phyloP scores from a whole-genome alignment of 2,329 filamentous ascomycete species.

The Aspergillus sojae region DNA sequence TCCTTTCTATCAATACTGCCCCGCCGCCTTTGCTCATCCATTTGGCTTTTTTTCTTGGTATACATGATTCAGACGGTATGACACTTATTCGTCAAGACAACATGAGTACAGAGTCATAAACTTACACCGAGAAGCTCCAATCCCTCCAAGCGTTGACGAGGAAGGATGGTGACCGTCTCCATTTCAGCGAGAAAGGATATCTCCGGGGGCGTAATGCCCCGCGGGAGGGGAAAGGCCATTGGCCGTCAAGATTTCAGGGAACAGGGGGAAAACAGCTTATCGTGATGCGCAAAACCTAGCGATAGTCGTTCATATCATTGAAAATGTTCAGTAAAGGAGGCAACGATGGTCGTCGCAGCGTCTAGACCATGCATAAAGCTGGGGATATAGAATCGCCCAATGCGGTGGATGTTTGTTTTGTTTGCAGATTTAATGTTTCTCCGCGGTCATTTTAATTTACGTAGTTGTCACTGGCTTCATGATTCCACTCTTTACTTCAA shows the following conservation, averaged over 20 bases:
- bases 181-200: conserved; percentile 96
- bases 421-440: conserved; percentile 29
- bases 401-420: conserved; percentile 32
- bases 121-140: conserved; percentile 84
- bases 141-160: conserved; percentile 83
- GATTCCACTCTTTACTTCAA: background rate
- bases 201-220: conserved; percentile 79
- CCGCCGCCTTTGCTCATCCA: background rate
- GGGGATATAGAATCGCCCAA: conserved; percentile 12
- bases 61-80: background rate
- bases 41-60: background rate
- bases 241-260: conserved; percentile 13
- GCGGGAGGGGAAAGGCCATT: conserved; percentile 65
- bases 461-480: background rate
- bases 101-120: conserved; percentile 24
- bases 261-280: conserved; percentile 10
- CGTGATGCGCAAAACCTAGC: background rate
- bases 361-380: conserved; percentile 1
- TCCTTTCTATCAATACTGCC: background rate
- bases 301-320: background rate
- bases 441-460: background rate
- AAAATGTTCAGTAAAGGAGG: conserved; percentile 3
- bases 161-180: conserved; percentile 91
- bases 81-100: background rate
- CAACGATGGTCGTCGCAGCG: background rate